phyloP scores from a whole-genome alignment of 257 asterid genomes.

The Solanum bulbocastanum region DNA sequence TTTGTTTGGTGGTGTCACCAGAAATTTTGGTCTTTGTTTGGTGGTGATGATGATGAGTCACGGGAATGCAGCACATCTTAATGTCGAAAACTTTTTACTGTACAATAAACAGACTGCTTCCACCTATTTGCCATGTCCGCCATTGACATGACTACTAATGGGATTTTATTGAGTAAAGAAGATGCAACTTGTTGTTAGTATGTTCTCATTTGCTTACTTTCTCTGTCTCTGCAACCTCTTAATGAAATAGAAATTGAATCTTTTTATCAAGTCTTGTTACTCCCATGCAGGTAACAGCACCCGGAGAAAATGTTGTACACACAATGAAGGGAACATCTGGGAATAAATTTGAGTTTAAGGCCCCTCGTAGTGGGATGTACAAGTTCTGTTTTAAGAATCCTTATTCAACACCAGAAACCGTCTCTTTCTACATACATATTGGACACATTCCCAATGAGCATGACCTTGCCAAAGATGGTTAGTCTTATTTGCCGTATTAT shows the following conservation, averaged over 20 bases:
- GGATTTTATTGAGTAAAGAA: neutral
- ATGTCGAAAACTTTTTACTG: neutral
- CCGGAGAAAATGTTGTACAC: slow-evolving; percentile 42
- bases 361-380: slow-evolving; percentile 69
- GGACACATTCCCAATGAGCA: slow-evolving; percentile 78
- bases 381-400: slow-evolving; percentile 90
- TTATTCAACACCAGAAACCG: slow-evolving; percentile 53
- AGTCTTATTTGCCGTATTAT: slow-evolving; percentile 6
- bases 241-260: neutral
- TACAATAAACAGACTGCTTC: neutral
- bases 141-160: neutral
- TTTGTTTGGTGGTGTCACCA: neutral
- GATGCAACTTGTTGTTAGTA: neutral
- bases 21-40: neutral
- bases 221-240: neutral
- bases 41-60: neutral
- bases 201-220: neutral
- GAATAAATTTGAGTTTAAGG: slow-evolving; percentile 81
- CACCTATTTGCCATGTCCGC: neutral
- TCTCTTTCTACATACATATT: slow-evolving; percentile 74
- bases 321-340: slow-evolving; percentile 52
- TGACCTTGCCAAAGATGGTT: slow-evolving; percentile 86
- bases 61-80: neutral
- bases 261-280: slow-evolving; percentile 1
- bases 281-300: slow-evolving; percentile 59